phyloP scores from a whole-genome alignment of 306 rosid species.

The Rosa multiflora region DNA sequence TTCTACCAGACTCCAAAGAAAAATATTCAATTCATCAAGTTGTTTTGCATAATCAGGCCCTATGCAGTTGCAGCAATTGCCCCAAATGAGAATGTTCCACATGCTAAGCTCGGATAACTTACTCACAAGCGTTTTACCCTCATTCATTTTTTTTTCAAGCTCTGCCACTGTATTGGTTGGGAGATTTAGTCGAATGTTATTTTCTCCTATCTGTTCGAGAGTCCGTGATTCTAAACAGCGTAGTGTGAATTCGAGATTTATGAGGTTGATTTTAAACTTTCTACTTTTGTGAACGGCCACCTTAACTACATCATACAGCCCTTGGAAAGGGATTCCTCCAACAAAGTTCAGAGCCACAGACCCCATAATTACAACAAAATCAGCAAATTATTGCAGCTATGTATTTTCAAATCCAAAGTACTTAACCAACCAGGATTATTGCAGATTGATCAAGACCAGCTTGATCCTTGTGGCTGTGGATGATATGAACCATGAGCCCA shows the following conservation, averaged over 20 bases:
- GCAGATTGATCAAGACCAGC: no score
- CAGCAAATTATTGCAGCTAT: no score
- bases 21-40: background rate
- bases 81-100: background rate
- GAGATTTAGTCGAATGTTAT: background rate
- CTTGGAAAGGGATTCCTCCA: constrained; percentile 4
- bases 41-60: background rate
- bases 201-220: background rate
- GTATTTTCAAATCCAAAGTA: no score
- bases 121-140: background rate
- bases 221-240: background rate
- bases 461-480: no score
- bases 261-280: background rate
- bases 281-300: background rate
- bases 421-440: no score
- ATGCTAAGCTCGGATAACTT: background rate
- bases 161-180: background rate
- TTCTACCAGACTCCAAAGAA: background rate
- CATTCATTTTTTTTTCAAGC: background rate
- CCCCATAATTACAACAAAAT: background rate
- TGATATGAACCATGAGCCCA: no score
- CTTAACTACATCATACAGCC: background rate
- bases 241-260: background rate
- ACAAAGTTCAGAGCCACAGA: background rate
- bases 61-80: background rate